These are phyloP conservation scores for Tolypocladium sp. DNA, from an alignment of 2,329 filamentous ascomycete species.

Conservation along the genomic window DNA sequence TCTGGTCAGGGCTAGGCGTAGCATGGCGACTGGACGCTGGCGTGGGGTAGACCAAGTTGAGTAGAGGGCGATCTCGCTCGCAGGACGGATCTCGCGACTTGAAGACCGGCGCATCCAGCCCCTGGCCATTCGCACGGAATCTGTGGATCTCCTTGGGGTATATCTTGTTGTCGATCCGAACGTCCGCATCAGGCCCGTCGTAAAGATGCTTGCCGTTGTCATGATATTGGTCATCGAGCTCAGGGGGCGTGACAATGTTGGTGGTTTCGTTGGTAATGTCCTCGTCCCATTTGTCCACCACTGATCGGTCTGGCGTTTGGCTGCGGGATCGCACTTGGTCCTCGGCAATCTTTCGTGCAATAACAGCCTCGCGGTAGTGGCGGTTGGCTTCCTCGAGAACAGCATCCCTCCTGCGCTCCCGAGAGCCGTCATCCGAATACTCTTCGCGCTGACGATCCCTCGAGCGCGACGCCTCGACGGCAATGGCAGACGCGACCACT, in stretches of 20 bases:
- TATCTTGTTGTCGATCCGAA: constrained; percentile 50
- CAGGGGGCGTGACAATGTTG: constrained; percentile 46
- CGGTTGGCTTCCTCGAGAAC: constrained; percentile 50
- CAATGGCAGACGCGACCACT: constrained; percentile 37
- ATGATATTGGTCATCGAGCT: constrained; percentile 31
- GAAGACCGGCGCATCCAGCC: constrained; percentile 24
- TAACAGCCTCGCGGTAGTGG: constrained; percentile 45
- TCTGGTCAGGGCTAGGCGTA: constrained; percentile 29
- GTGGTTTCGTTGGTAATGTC: constrained; percentile 24
- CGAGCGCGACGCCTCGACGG: constrained; percentile 28
- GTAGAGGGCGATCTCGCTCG: constrained; percentile 45
- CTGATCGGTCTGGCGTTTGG: constrained; percentile 40
- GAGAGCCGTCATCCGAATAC: constrained; percentile 23
- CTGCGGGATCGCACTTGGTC: constrained; percentile 46
- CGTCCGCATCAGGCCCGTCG: constrained; percentile 53
- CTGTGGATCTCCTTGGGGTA: constrained; percentile 39
- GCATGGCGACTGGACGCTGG: constrained; percentile 32
- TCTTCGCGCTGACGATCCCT: constrained; percentile 21
- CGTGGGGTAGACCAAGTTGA: constrained; percentile 54
- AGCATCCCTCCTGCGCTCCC: constrained; percentile 22
- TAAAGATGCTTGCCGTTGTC: constrained; percentile 37
- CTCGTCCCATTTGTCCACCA: constrained; percentile 44
- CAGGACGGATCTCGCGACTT: constrained; percentile 42
- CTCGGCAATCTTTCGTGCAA: constrained; percentile 43
- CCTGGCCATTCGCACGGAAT: constrained; percentile 18